Evolutionary conservation across 129 eudicot genomes (phyloP).

Genomic region (Calendula officinalis): DNA sequence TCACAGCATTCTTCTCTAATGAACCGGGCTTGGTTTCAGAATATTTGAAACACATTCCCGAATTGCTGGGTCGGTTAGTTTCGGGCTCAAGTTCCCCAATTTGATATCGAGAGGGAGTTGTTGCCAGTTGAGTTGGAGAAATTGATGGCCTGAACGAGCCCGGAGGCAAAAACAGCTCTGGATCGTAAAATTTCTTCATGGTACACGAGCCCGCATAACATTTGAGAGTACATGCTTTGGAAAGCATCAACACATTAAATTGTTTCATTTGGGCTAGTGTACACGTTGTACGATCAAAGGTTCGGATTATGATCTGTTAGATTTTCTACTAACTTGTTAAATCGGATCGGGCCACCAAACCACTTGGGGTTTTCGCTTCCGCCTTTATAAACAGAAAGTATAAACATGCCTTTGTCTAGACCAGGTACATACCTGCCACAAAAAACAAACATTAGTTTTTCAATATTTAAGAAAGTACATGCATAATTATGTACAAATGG

Average conservation of each 20-base stretch:
- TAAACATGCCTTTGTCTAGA: constrained; percentile 72
- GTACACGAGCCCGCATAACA: constrained; percentile 74
- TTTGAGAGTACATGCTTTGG: constrained; percentile 90
- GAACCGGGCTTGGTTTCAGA: constrained; percentile 47
- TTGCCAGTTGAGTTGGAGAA: constrained; percentile 72
- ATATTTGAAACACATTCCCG: constrained; percentile 38
- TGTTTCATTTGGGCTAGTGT: constrained; percentile 78
- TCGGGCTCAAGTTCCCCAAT: constrained; percentile 43
- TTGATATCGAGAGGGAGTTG: constrained; percentile 53
- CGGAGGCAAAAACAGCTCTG: constrained; percentile 87
- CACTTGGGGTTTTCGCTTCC: constrained; percentile 69
- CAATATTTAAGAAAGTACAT: neutral
- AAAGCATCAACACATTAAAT: constrained; percentile 63
- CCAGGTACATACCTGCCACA: constrained; percentile 62
- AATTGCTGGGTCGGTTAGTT: constrained; percentile 41
- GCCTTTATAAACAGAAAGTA: constrained; percentile 78
- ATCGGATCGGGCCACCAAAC: constrained; percentile 74
- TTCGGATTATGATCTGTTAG: constrained; percentile 34
- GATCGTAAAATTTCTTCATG: constrained; percentile 61
- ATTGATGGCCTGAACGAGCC: constrained; percentile 81
- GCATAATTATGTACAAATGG: neutral
- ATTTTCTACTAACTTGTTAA: constrained; percentile 80
- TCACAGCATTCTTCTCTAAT: constrained; percentile 53
- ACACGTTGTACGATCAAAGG: constrained; percentile 47
- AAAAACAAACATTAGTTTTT: neutral